These are phyloP conservation scores for Tephrocybe sp. DNA, from an alignment of 768 basidiomycete genomes.

Conservation along the genomic window DNA sequence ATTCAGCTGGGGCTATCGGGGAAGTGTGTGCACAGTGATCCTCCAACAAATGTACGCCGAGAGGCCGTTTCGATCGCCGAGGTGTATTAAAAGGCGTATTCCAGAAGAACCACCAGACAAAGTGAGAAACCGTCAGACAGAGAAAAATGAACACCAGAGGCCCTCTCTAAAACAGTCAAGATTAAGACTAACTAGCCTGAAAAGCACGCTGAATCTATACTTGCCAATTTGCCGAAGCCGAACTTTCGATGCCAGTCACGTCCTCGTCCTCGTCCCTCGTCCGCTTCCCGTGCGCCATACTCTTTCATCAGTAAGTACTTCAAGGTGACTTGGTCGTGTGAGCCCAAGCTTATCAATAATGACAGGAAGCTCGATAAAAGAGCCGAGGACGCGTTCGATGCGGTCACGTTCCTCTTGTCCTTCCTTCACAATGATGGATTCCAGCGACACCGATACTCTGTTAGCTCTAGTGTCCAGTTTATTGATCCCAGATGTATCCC, in stretches of 20 bases:
- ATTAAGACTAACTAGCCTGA: neutral
- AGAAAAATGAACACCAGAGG: neutral
- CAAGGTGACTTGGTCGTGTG: neutral
- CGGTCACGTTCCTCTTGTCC: neutral
- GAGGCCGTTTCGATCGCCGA: neutral
- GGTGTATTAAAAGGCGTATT: neutral
- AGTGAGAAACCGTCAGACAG: neutral
- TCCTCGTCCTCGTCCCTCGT: neutral
- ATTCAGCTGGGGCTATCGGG: constrained; percentile 49
- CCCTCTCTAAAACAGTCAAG: neutral
- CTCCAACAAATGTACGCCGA: constrained; percentile 1
- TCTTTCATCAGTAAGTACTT: neutral
- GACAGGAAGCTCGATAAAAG: too few relatives aligned
- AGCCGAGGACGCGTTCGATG: neutral
- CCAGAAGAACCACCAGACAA: neutral
- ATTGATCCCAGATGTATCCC: constrained; percentile 31
- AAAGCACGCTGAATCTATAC: neutral
- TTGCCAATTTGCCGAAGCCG: neutral
- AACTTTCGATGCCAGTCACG: neutral
- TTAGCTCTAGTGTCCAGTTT: constrained; percentile 69
- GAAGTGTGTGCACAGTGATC: constrained; percentile 46
- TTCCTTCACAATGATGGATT: constrained; percentile 6
- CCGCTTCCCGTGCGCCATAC: neutral
- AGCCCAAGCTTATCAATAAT: neutral
- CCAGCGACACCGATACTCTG: constrained; percentile 63